Evolutionary conservation across 495 filamentous ascomycete species (phyloP), one percentile per base, ranked within the genome.

Genomic region (Eremomyces bilateralis): DNA sequence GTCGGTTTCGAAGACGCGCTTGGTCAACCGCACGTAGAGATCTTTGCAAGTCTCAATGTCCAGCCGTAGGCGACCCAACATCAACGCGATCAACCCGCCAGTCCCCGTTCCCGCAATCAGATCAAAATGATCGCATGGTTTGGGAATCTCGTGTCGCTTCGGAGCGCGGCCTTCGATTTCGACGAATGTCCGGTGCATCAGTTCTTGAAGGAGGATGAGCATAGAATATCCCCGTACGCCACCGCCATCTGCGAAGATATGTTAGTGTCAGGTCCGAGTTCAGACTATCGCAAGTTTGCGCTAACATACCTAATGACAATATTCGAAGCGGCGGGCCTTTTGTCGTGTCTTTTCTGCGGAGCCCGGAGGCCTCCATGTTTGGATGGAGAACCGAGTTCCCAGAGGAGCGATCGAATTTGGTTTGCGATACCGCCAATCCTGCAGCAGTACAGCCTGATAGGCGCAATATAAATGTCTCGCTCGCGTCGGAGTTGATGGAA

Each of bases 121-220:
- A 56, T 97, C 88, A 58, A 97, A 97, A 53, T 95, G 80, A 41
- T 97, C 90, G 71, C 82, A 92, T 41, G 88, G 88, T 46, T 92
- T 93, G 18, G 90, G 88, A 16, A 95, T 85, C 45, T 94, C 71
- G 43, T 81, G 69, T 48, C 79, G 70, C 35, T 71, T 70, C 33
- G 84, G 82, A 12, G 83, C 79, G 42, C 73, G 67, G 19, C 81
- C 80, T 56, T 90, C 75, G 31, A 62, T 65, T 57, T 88, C 79
- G 50, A 88, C 79, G 49, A 83, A 92, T 4, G 77, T 80, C 22
- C 76, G 67, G 56, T 91, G 77, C 88, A 97, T 97, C 29, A 97
- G 64, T 59, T 93, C 83, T 62, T 90, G 80, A 35, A 97, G 70
- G 37, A 95, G 74, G 41, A 91, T 79, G 49, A 91, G 73, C 67